A percentile compares a stretch with the other conserved stretches of the same genome.
phyloP scores from a whole-genome alignment of 2,329 filamentous ascomycete genomes.

The Cordyceps cateniannulata region DNA sequence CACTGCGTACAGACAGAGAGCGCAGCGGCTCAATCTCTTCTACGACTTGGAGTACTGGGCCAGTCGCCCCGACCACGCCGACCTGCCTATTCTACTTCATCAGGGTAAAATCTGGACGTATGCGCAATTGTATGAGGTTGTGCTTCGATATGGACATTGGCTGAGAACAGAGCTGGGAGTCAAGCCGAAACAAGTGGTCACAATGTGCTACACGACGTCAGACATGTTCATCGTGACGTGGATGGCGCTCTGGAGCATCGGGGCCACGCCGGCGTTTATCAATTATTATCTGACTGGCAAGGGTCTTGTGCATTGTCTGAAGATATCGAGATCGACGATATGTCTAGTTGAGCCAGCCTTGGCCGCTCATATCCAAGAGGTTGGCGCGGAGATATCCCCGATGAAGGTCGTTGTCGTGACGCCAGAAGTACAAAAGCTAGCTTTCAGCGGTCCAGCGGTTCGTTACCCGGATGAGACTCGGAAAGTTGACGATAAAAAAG shows the following conservation, averaged over 20 bases:
- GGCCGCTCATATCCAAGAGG: conserved; percentile 48
- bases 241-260: conserved; percentile 76
- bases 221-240: conserved; percentile 70
- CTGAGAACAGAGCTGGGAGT: conserved; percentile 58
- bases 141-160: conserved; percentile 70
- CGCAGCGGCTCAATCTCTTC: background rate
- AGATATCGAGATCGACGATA: conserved; percentile 57
- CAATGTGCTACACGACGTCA: conserved; percentile 74
- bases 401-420: background rate
- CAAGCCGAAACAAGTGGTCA: conserved; percentile 67
- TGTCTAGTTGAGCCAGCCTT: conserved; percentile 64
- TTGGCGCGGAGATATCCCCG: conserved; percentile 41
- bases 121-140: conserved; percentile 62
- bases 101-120: conserved; percentile 66
- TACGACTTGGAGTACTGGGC: background rate
- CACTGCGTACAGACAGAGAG: background rate
- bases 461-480: background rate
- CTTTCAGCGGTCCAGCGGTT: background rate
- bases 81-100: conserved; percentile 58
- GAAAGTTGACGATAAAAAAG: background rate
- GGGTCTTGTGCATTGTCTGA: conserved; percentile 67
- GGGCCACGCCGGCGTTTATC: conserved; percentile 76
- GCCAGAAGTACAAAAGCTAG: background rate
- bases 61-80: conserved; percentile 23
- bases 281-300: conserved; percentile 76